Base-by-base conservation (phyloP, 148 eudicot species). In the Beta vulgaris region DNA sequence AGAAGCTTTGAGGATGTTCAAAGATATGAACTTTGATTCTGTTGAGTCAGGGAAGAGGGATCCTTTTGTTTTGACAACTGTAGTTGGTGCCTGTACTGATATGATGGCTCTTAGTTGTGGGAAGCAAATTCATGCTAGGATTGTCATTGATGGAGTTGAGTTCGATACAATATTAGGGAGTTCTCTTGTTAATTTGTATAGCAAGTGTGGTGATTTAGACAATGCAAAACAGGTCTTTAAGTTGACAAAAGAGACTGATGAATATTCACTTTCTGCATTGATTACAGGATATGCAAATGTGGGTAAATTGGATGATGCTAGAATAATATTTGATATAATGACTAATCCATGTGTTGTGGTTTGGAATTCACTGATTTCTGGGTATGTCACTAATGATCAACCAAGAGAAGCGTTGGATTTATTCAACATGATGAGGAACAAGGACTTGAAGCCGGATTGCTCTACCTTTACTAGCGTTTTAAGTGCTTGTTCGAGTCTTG, bases 361-460 rank as follows among this genome's bases (percentile, higher is more conserved):
- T 59, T 95, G 94, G 90, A 95, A 95, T 79, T 84, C 96, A 10
- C 74, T 95, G 86, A 92, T 95, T 82, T 77, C 99, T 35, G 93
- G 94, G 40, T 89, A 85, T 81, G 79, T 90, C 16, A 76, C 82
- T 25, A 89, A 87, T 73, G 72, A 77, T 57, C 76, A 83, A 31
- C 82, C 72, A 6, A 53, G 25, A 37, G 87, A 90, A 76, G 96
- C 92, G 39, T 54, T 92, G 32, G 44, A 59, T 64, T 15, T 91
- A 13, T 90, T 85, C 53, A 59, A 72, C 31, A 76, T 60, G 82
- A 89, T 95, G 96, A 81, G 81, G 72, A 76, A 72, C 69, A 23
- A 65, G 49, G 92, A 91, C 32, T 32, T 76, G 36, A 59, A 3
- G 64, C 90, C 80, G 32, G 96, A 90, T 66, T 78, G 43, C 64